Evolutionary conservation across 2,329 filamentous ascomycete species (phyloP), one percentile per base, ranked within the genome.

Genomic region (Aspergillus sp.): DNA sequence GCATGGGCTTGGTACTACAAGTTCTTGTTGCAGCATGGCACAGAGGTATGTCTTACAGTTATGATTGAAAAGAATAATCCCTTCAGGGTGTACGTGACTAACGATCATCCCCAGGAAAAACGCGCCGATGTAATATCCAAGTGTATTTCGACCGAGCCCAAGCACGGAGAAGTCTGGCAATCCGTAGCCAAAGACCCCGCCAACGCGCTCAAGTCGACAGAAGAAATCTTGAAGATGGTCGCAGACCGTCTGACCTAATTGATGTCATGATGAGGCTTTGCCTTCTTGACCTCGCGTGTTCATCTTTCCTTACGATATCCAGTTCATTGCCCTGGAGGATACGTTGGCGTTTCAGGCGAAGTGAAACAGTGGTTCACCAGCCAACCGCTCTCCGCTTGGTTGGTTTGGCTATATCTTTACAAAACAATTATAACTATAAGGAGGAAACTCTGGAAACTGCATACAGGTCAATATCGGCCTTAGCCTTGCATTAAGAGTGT

Each of bases 1-100:
- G 90, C 88, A 10, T 99, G 96, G 96, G 94, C 92, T 19, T 99
- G 94, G 94, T 99, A 97, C 77, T 95, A 92, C 77, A 93, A 94
- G 76, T 99, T 98, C 75, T 73, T 98, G 65, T 75, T 88, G 67
- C 91, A 97, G 81, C 93, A 99, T 78, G 96, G 95, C 8, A 97
- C 92, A 5, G 89, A 92, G 65, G 81, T 83, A 72, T 70, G 80
- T 76, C 58, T 44, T 30, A 11, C 15, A 42, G 15, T 54, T 7
- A 25, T 13, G 36, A 57, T 21, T 15, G 8, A 21, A 42, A 39
- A 19, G 23, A 54, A 50, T 63, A 66, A 63, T 55, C 11, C 2
- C 0, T 36, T 5, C 11, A 36, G 11, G 11, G 11, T 36, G 32
- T 36, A 36, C 10, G 21, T 13, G 38, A 57, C 21, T n/a, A 8